Evolutionary conservation across 2,329 filamentous ascomycete species (phyloP).

Genomic region (Mariannaea sp.): DNA sequence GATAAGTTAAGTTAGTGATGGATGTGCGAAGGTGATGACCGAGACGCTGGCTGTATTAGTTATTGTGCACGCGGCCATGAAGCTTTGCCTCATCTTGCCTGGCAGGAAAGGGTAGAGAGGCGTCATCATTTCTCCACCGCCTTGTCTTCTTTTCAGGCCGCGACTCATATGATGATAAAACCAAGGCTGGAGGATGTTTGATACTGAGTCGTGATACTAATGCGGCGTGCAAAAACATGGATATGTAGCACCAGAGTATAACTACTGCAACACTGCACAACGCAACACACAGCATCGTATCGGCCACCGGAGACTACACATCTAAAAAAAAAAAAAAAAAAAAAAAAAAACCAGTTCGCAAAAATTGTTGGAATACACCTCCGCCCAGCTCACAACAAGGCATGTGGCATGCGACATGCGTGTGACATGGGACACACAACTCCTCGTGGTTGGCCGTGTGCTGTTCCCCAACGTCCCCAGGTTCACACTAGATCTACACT

Average conservation of each 20-base stretch:
- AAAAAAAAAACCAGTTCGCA: slow-evolving; percentile 15
- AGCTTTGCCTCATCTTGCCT: too few species aligned
- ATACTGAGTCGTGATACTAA: slow-evolving; percentile 10
- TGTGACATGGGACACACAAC: slow-evolving; percentile 9
- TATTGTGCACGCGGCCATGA: too few species aligned
- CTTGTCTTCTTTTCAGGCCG: not conserved
- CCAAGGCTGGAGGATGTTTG: slow-evolving; percentile 1
- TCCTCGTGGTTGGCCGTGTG: slow-evolving; percentile 10
- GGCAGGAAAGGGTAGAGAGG: too few species aligned
- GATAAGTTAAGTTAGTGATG: too few species aligned
- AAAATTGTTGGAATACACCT: slow-evolving; percentile 5
- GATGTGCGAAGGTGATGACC: not conserved
- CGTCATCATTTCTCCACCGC: not conserved
- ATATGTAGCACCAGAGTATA: slow-evolving; percentile 7
- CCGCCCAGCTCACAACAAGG: slow-evolving; percentile 8
- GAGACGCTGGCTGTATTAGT: not conserved
- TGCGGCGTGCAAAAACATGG: slow-evolving; percentile 3
- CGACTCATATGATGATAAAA: slow-evolving; percentile 6
- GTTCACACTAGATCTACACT: not conserved
- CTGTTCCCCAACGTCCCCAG: slow-evolving; percentile 21
- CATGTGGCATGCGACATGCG: slow-evolving; percentile 9
- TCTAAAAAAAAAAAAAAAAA: too few species aligned
- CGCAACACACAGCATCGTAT: slow-evolving; percentile 11
- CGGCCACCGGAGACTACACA: slow-evolving; percentile 7
- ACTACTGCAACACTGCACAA: slow-evolving; percentile 13